phyloP scores from a whole-genome alignment of 768 basidiomycete species.

The Podaxis sp. region DNA sequence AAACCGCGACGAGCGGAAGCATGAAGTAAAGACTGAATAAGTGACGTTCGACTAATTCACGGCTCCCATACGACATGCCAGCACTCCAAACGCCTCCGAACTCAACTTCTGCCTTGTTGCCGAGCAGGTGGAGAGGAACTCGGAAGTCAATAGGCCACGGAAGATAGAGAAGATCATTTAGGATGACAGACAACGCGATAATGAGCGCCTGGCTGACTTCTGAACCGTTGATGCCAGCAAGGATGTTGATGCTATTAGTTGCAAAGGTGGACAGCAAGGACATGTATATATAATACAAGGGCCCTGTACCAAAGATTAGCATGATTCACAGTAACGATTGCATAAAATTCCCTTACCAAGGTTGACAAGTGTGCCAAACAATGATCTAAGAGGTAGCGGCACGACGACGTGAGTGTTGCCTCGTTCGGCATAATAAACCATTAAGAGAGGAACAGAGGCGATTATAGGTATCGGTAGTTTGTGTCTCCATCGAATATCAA shows the following conservation, averaged over 20 bases:
- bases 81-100: slow-evolving; percentile 81
- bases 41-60: slow-evolving; percentile 87
- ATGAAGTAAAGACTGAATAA: slow-evolving; percentile 97
- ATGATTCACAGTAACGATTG: not conserved
- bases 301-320: slow-evolving; percentile 51
- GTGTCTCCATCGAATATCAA: slow-evolving; percentile 98
- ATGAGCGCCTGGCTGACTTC: slow-evolving; percentile 93
- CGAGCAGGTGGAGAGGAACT: slow-evolving; percentile 70
- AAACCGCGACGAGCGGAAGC: slow-evolving; percentile 91
- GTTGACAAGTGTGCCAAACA: slow-evolving; percentile 81
- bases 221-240: slow-evolving; percentile 96
- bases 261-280: slow-evolving; percentile 92
- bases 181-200: slow-evolving; percentile 84
- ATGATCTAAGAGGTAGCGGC: slow-evolving; percentile 72
- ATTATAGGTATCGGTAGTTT: slow-evolving; percentile 97
- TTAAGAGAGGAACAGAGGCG: slow-evolving; percentile 89
- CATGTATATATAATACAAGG: slow-evolving; percentile 97
- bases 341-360: slow-evolving; percentile 57
- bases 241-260: slow-evolving; percentile 98
- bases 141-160: slow-evolving; percentile 80
- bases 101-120: slow-evolving; percentile 63
- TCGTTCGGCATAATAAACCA: slow-evolving; percentile 94
- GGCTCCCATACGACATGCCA: slow-evolving; percentile 84
- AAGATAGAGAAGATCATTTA: slow-evolving; percentile 94
- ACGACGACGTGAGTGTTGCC: slow-evolving; percentile 95